A percentile compares a stretch with the other conserved stretches of the same genome.
These are phyloP conservation scores for Saccharomycopsis guyanensis DNA, from an alignment of 805 yeast genomes.

Conservation along the genomic window DNA sequence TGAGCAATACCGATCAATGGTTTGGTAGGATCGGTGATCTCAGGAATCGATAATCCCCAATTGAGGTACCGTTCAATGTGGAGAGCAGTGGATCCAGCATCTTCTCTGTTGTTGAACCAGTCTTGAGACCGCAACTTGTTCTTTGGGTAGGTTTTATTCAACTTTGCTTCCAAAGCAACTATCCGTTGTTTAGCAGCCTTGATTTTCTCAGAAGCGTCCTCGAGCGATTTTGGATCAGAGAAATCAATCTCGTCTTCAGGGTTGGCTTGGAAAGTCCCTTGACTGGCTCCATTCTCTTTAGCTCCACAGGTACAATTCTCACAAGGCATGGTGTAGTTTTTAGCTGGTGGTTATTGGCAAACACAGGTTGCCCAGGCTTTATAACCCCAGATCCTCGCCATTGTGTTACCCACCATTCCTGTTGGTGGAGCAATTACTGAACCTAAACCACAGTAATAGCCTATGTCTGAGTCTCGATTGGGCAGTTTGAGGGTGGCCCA, in stretches of 20 bases:
- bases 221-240: conserved; percentile 18
- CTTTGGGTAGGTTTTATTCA: conserved; percentile 3
- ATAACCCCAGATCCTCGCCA: no score
- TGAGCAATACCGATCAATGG: conserved; percentile 22
- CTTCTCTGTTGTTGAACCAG: conserved; percentile 24
- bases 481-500: no score
- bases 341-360: neutral
- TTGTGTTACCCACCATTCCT: no score
- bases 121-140: conserved; percentile 21
- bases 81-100: conserved; percentile 24
- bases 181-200: conserved; percentile 21
- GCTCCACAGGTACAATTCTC: conserved; percentile 25
- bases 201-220: conserved; percentile 18
- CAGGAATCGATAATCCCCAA: conserved; percentile 23
- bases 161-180: conserved; percentile 13
- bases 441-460: no score
- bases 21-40: conserved; percentile 17
- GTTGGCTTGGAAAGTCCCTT: neutral
- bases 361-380: neutral
- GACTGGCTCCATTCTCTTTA: neutral
- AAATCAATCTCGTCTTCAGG: conserved; percentile 15
- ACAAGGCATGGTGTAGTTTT: conserved; percentile 24
- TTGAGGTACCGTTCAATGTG: conserved; percentile 25
- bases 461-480: no score
- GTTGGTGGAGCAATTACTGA: no score